Evolutionary conservation across 192 early-diverging fungal species (phyloP).

Genomic region (Coemansia sp.): DNA sequence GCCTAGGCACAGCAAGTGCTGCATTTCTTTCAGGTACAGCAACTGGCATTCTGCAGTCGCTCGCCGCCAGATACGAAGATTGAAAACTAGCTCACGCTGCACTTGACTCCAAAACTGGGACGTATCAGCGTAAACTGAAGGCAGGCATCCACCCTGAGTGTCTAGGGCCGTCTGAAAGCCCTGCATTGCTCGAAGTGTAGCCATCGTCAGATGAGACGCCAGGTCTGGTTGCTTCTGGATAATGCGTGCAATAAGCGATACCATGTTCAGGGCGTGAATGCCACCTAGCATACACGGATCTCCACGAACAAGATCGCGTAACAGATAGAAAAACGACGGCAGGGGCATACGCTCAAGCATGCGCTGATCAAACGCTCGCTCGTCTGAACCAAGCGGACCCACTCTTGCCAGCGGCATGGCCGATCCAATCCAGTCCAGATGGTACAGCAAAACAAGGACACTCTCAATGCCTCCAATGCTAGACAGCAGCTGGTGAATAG

Average conservation of each 20-base stretch:
- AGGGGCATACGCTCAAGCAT: slow-evolving; percentile 22
- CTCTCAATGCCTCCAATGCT: slow-evolving; percentile 32
- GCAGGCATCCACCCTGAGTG: slow-evolving; percentile 31
- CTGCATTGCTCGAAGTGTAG: slow-evolving; percentile 32
- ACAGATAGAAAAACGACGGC: slow-evolving; percentile 33
- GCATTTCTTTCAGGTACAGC: slow-evolving; percentile 26
- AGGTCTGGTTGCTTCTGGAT: slow-evolving; percentile 24
- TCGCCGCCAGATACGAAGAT: slow-evolving; percentile 34
- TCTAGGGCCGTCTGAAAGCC: slow-evolving; percentile 32
- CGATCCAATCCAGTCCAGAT: slow-evolving; percentile 37
- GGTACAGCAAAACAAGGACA: slow-evolving; percentile 26
- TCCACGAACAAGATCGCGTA: slow-evolving; percentile 36
- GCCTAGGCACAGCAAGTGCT: slow-evolving; percentile 25
- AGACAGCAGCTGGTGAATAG: slow-evolving; percentile 31
- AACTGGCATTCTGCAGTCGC: slow-evolving; percentile 23
- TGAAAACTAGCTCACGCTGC: slow-evolving; percentile 31
- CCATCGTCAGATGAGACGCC: slow-evolving; percentile 22
- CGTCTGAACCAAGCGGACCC: slow-evolving; percentile 41
- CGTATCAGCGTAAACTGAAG: slow-evolving; percentile 17
- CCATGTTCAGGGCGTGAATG: slow-evolving; percentile 21
- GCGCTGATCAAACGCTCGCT: slow-evolving; percentile 30
- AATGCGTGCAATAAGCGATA: slow-evolving; percentile 27
- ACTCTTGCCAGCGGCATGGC: slow-evolving; percentile 19
- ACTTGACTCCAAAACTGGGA: slow-evolving; percentile 40
- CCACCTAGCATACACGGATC: slow-evolving; percentile 21